These are phyloP conservation scores for Penicillium steckii DNA, from an alignment of 495 filamentous ascomycete genomes.

Conservation along the genomic window DNA sequence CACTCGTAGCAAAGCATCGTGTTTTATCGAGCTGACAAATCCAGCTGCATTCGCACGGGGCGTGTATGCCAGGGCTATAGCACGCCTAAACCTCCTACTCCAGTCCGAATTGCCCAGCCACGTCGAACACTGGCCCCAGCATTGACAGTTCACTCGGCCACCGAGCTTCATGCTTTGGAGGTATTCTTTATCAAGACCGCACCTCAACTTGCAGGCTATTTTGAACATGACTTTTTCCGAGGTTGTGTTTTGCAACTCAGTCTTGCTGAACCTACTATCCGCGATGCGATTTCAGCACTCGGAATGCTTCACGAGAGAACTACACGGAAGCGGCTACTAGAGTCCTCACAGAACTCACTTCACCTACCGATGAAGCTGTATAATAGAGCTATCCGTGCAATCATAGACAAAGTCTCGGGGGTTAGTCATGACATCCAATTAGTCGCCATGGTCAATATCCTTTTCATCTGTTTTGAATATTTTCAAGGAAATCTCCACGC, in stretches of 20 bases:
- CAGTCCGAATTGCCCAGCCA: not conserved
- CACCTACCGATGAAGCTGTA: constrained; percentile 9
- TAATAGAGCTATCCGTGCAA: constrained; percentile 14
- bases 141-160: constrained; percentile 1
- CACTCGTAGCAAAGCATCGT: not conserved
- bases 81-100: not conserved
- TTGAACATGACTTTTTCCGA: constrained; percentile 58
- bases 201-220: constrained; percentile 59
- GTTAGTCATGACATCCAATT: constrained; percentile 4
- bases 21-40: not conserved
- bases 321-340: not conserved
- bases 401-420: constrained; percentile 8
- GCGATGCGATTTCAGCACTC: constrained; percentile 61
- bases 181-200: constrained; percentile 29
- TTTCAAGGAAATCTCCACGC: constrained; percentile 15
- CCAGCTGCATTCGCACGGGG: constrained; percentile 34
- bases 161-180: constrained; percentile 12
- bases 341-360: not conserved
- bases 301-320: constrained; percentile 56
- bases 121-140: constrained; percentile 3
- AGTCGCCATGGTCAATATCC: constrained; percentile 13
- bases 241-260: constrained; percentile 53
- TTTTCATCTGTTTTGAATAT: constrained; percentile 23
- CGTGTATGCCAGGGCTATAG: constrained; percentile 36
- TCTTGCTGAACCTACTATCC: constrained; percentile 57